Evolutionary conservation across 1,284 basidiomycete genomes (phyloP).

Genomic region (Amylostereum areolatum): DNA sequence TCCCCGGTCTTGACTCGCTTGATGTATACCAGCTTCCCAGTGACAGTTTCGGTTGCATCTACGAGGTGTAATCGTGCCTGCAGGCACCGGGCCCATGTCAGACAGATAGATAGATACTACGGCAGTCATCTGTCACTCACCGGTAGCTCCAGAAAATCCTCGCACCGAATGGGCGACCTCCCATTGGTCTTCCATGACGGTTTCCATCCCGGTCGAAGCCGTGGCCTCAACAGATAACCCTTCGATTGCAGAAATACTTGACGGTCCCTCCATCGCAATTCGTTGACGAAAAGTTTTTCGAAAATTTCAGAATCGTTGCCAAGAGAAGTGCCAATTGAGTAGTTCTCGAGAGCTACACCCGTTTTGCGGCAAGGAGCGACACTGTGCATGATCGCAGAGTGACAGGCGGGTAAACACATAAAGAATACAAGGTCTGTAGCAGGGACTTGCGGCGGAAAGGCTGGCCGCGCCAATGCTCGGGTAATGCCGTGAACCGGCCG

Average conservation of each 20-base stretch:
- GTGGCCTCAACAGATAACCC: neutral
- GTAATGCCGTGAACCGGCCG: no score
- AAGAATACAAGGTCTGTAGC: no score
- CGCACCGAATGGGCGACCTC: neutral
- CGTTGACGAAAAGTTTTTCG: neutral
- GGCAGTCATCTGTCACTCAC: neutral
- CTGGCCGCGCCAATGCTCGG: no score
- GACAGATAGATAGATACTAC: neutral
- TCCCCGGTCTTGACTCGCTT: neutral
- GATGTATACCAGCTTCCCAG: slow-evolving; percentile 1
- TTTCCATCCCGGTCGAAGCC: neutral
- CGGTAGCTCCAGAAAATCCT: neutral
- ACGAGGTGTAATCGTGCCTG: neutral
- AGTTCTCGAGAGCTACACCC: no score
- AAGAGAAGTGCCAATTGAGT: no score
- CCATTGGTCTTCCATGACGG: neutral
- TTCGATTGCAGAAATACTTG: neutral
- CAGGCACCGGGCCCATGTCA: no score
- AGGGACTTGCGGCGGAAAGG: no score
- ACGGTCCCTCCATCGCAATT: neutral
- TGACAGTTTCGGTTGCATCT: neutral
- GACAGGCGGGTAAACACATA: no score
- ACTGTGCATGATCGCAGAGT: no score
- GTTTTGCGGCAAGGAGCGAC: no score
- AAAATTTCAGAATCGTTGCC: neutral